phyloP scores from a whole-genome alignment of 1,139 yeast genomes.

The Candida neerlandica region DNA sequence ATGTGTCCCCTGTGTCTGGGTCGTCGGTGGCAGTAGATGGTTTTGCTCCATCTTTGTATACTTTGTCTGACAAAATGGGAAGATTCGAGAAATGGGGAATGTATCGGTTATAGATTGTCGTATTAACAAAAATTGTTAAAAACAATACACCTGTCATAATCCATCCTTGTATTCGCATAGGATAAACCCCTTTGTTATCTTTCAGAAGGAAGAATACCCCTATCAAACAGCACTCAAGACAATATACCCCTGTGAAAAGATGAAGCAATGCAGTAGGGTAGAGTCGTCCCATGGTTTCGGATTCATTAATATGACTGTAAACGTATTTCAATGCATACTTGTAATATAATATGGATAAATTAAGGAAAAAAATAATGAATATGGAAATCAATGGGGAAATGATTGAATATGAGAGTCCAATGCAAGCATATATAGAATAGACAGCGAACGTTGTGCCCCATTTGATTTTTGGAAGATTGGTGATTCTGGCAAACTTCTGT shows the following conservation, averaged over 20 bases:
- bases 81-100: conserved; percentile 28
- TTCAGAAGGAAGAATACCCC: conserved; percentile 71
- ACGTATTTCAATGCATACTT: conserved; percentile 67
- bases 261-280: conserved; percentile 79
- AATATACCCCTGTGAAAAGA: conserved; percentile 75
- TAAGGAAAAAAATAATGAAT: conserved; percentile 60
- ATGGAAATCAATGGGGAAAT: conserved; percentile 77
- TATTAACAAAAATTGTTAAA: conserved; percentile 36
- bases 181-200: conserved; percentile 38
- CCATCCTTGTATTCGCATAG: conserved; percentile 44
- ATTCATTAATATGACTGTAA: conserved; percentile 46
- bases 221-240: conserved; percentile 73
- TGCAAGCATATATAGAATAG: conserved; percentile 73
- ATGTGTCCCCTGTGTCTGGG: conserved; percentile 9
- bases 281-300: conserved; percentile 70
- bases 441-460: conserved; percentile 85
- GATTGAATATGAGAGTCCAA: conserved; percentile 74
- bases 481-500: conserved; percentile 48
- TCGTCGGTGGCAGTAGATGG: background rate
- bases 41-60: conserved; percentile 8
- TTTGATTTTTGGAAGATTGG: conserved; percentile 45
- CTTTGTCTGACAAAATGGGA: conserved; percentile 30
- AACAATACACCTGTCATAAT: conserved; percentile 48
- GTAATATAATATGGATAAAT: conserved; percentile 61
- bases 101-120: conserved; percentile 33